Conservation (phyloP, 768 basidiomycete genomes). For the Suillus decipiens region DNA sequence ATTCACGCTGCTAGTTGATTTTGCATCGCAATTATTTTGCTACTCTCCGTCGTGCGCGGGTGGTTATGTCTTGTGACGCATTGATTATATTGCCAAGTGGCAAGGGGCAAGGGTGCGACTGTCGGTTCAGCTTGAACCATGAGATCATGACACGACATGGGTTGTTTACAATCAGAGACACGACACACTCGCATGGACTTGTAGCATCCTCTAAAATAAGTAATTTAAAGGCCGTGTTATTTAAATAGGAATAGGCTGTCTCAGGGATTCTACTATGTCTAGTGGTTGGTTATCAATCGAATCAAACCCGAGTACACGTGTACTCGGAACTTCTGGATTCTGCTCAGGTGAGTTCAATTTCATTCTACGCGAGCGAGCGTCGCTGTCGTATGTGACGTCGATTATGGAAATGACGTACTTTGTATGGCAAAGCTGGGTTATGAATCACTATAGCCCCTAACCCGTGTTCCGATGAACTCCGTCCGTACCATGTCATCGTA, state of each 20-base stretch:
- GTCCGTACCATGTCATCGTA: constrained; percentile 1
- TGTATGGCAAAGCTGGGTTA: neutral
- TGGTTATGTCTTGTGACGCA: neutral
- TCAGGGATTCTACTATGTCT: neutral
- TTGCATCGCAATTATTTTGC: constrained; percentile 1
- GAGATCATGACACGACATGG: constrained; percentile 1
- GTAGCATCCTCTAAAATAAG: neutral
- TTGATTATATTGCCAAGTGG: neutral
- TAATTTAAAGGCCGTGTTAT: too few species aligned
- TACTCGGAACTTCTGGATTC: neutral
- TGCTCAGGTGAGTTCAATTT: neutral
- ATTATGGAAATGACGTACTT: constrained; percentile 4
- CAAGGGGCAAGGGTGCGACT: too few species aligned
- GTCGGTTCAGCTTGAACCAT: neutral
- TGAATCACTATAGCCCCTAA: constrained; percentile 7
- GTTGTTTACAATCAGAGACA: too few species aligned
- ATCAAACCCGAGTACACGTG: neutral
- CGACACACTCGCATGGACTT: neutral
- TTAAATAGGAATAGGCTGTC: neutral
- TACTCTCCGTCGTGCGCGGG: neutral
- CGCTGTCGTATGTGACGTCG: neutral
- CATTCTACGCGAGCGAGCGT: neutral
- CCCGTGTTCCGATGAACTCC: constrained; percentile 1
- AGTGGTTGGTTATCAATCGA: neutral
- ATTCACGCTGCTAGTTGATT: constrained; percentile 19